Base-by-base conservation (phyloP, 2,329 filamentous ascomycete genomes). In the Paecilomyces dactylethromorphus region DNA sequence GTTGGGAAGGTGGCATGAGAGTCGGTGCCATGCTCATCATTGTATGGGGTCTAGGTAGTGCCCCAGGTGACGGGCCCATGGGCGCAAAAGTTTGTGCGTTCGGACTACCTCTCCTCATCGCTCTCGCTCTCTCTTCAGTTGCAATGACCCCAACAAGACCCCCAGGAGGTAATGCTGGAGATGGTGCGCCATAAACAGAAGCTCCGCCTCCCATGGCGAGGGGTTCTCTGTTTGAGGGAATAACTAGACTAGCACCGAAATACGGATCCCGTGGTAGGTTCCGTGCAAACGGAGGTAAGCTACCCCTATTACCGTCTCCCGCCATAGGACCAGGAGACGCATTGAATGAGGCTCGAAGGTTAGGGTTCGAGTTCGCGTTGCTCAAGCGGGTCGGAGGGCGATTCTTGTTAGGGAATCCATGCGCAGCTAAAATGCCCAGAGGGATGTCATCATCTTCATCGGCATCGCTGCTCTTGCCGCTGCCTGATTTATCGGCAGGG, bases 401-500 rank as follows among this genome's bases (percentile, higher is more conserved):
- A 66, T 85, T 88, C 74, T 86, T 91, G 73, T 82, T 86, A 0
- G 92, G 92, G 68, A 96, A 96, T 2, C 92, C 92, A 71, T 96
- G 91, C 1, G 92, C 92, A 57, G 91, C 89, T 21, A 96, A 79
- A 64, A 96, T 94, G 12, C 87, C 92, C 49, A 96, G 78, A 0
- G 92, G 92, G 12, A 96, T 84, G 67, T 96, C 92, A 59, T 96
- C 92, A 65, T 96, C 92, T 59, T 92, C 90, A 39, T 91, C 89
- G 0, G 86, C 87, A 3, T 76, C 74, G 56, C 69, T 71, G 62
- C 71, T 74, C 65, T 77, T 74, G 22, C 71, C 67, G 60, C 71
- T 72, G 57, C 72, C 64, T 51, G 75, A 71, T 62, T 72, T 70
- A 60, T 73, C 69, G 35, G 73, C 68, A 18, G 71, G 66, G 35